Percentiles rank a stretch among this genome's conserved stretches.
These are phyloP conservation scores for Russula sp. DNA, from an alignment of 768 basidiomycete genomes.

Conservation along the genomic window DNA sequence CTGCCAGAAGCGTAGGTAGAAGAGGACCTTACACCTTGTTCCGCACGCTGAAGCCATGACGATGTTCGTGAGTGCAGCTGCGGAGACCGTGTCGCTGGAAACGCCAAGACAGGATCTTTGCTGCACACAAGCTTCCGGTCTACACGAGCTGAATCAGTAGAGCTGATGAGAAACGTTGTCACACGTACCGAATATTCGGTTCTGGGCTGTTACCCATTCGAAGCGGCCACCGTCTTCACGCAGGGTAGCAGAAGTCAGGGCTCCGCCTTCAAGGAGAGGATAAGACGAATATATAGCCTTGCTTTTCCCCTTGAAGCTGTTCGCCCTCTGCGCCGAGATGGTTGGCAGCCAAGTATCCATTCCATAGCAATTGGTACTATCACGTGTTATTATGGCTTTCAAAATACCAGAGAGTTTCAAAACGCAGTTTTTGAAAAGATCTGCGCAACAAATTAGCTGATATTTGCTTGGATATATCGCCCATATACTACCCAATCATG, in stretches of 20 bases:
- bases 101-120: constrained; percentile 40
- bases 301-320: constrained; percentile 32
- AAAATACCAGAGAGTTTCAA: no score
- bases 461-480: no score
- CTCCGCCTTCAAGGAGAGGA: constrained; percentile 53
- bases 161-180: background rate
- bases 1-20: constrained; percentile 3
- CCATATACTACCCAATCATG: no score
- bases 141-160: constrained; percentile 23
- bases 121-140: constrained; percentile 30
- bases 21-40: constrained; percentile 52
- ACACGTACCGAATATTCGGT: constrained; percentile 8
- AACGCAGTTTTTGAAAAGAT: no score
- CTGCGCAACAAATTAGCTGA: no score
- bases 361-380: constrained; percentile 16
- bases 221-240: constrained; percentile 38
- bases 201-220: constrained; percentile 47
- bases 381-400: no score
- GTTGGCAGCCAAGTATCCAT: constrained; percentile 20
- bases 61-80: constrained; percentile 30
- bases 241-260: constrained; percentile 52
- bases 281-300: constrained; percentile 33
- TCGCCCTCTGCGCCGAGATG: constrained; percentile 5
- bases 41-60: constrained; percentile 45
- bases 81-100: constrained; percentile 51